These are phyloP conservation scores for Fabrea salina DNA, from an alignment of 169 alveolate species.

Conservation along the genomic window DNA sequence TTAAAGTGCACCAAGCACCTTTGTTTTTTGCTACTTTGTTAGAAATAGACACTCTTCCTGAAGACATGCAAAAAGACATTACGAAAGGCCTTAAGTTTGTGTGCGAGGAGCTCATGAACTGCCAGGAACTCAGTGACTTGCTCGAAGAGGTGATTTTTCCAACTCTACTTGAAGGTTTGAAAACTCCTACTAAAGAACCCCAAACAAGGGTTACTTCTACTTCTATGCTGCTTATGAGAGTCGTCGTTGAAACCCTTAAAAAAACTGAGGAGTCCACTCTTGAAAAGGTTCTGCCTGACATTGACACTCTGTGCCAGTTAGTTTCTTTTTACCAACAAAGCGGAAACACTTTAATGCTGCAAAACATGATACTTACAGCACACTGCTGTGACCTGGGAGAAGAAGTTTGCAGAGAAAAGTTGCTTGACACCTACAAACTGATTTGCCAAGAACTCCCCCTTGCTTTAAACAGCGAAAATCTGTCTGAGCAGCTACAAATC, in stretches of 20 bases:
- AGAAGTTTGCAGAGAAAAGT: not conserved
- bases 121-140: not conserved
- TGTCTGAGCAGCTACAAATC: not conserved
- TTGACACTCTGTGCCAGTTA: not conserved
- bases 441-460: not conserved
- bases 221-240: not conserved
- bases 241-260: not conserved
- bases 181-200: not conserved
- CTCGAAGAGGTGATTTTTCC: not conserved
- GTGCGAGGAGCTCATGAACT: not conserved
- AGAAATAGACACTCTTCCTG: not conserved
- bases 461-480: not conserved
- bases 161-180: not conserved
- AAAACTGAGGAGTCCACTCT: not conserved
- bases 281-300: not conserved
- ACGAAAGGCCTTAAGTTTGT: not conserved
- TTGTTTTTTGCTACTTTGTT: not conserved
- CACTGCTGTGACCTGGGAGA: not conserved
- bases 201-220: not conserved
- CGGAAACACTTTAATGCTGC: not conserved
- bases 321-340: not conserved
- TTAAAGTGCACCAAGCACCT: not conserved
- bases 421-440: not conserved
- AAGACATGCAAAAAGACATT: not conserved
- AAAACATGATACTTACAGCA: not conserved